Conservation (phyloP, 2,329 filamentous ascomycete species). For the Penicillium sp. region DNA sequence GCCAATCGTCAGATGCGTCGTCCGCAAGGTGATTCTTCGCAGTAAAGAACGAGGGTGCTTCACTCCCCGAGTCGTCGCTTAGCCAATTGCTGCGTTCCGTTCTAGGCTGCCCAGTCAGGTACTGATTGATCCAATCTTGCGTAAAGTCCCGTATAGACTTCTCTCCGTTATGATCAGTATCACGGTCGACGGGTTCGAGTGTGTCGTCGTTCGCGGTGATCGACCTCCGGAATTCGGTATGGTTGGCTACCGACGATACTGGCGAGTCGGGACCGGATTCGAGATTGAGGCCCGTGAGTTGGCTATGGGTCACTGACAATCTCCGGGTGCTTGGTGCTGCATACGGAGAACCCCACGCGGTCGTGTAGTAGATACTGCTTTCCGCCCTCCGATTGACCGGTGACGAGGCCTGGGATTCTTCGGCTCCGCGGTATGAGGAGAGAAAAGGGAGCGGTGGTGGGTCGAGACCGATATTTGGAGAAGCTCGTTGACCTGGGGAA, state of each 20-base stretch:
- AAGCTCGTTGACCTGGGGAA: constrained; percentile 34
- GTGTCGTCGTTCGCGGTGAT: constrained; percentile 30
- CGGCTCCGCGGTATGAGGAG: constrained; percentile 32
- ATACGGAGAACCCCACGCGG: constrained; percentile 92
- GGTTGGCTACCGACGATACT: constrained; percentile 30
- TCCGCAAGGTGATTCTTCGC: constrained; percentile 44
- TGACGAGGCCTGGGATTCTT: constrained; percentile 42
- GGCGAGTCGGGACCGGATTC: constrained; percentile 39
- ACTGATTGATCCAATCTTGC: constrained; percentile 83
- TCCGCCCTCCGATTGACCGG: constrained; percentile 46
- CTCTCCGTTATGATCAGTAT: constrained; percentile 28
- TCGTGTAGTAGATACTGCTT: constrained; percentile 63
- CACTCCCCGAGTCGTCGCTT: constrained; percentile 75
- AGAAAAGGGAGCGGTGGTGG: constrained; percentile 35
- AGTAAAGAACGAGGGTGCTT: constrained; percentile 64
- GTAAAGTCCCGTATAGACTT: constrained; percentile 61
- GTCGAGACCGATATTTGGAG: constrained; percentile 30
- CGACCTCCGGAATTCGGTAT: constrained; percentile 30
- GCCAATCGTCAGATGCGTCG: constrained; percentile 46
- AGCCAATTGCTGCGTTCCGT: constrained; percentile 78
- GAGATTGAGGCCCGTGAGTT: constrained; percentile 48
- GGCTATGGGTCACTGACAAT: constrained; percentile 41
- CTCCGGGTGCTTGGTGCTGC: constrained; percentile 58
- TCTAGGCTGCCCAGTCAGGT: constrained; percentile 70
- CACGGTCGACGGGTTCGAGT: constrained; percentile 27